phyloP scores from a whole-genome alignment of 805 yeast genomes.

The Saccharomycopsis sp. region DNA sequence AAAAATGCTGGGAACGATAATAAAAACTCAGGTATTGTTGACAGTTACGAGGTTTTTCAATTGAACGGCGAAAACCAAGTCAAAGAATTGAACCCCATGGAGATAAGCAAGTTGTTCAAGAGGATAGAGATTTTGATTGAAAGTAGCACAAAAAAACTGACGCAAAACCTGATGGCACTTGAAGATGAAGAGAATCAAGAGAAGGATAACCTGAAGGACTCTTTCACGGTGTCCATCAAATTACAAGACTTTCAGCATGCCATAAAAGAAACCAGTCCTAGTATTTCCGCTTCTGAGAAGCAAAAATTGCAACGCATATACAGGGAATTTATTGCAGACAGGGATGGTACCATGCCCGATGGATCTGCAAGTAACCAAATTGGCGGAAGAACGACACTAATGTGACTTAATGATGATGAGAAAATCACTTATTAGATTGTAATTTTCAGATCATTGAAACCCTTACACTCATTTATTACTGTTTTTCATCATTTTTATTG shows the following conservation, averaged over 20 bases:
- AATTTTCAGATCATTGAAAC: slow-evolving; percentile 1
- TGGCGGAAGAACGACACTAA: slow-evolving; percentile 78
- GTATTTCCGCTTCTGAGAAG: slow-evolving; percentile 70
- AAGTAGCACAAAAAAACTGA: slow-evolving; percentile 11
- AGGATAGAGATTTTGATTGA: slow-evolving; percentile 35
- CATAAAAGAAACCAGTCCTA: slow-evolving; percentile 72
- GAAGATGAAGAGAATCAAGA: not conserved
- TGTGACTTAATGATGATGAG: too few relatives aligned
- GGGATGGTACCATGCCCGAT: slow-evolving; percentile 84
- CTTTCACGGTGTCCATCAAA: slow-evolving; percentile 32
- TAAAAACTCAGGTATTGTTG: slow-evolving; percentile 13
- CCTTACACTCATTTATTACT: slow-evolving; percentile 3
- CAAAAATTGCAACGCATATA: slow-evolving; percentile 56
- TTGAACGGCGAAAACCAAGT: slow-evolving; percentile 22
- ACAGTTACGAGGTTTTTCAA: slow-evolving; percentile 6
- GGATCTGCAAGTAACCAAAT: slow-evolving; percentile 73
- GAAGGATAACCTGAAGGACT: too few relatives aligned
- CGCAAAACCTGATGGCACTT: not conserved
- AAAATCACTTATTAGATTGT: not conserved
- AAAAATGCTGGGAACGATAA: slow-evolving; percentile 18
- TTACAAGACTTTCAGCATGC: slow-evolving; percentile 53
- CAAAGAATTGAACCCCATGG: slow-evolving; percentile 31
- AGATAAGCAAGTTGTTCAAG: slow-evolving; percentile 32
- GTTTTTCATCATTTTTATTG: slow-evolving; percentile 2
- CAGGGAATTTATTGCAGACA: slow-evolving; percentile 57